A percentile compares a stretch with the other conserved stretches of the same genome.
Evolutionary conservation across 192 early-diverging fungal species (phyloP).

Genomic region (Powellomyces hirtus): DNA sequence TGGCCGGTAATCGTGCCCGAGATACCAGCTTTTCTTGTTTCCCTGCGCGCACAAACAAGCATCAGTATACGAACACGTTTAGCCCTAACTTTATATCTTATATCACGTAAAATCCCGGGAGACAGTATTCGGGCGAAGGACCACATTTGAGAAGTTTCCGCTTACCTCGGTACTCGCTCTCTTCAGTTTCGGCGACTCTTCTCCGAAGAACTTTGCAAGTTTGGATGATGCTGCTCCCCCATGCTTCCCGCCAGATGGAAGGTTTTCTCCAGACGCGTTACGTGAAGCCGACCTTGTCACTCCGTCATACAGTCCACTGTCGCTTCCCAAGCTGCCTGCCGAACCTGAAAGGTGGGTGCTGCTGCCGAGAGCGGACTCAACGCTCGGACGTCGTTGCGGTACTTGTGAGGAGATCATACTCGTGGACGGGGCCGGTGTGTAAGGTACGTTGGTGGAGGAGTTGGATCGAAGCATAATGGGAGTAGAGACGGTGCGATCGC

Average conservation of each 20-base stretch:
- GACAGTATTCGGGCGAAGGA: too few species aligned
- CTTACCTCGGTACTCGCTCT: slow-evolving; percentile 2
- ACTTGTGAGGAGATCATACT: not conserved
- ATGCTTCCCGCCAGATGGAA: not conserved
- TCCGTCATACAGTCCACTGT: not conserved
- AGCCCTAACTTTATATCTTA: too few species aligned
- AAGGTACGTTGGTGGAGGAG: slow-evolving; percentile 8
- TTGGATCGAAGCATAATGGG: slow-evolving; percentile 21
- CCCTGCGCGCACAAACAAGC: not conserved
- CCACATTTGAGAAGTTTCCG: too few species aligned
- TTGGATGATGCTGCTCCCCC: slow-evolving; percentile 10
- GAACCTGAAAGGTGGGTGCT: not conserved
- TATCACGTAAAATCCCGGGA: too few species aligned
- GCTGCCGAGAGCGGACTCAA: not conserved
- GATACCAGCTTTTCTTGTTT: slow-evolving; percentile 67
- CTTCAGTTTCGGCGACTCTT: slow-evolving; percentile 27
- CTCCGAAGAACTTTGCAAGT: slow-evolving; percentile 49
- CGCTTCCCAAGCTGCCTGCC: not conserved
- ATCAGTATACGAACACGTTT: too few species aligned
- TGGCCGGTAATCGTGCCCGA: slow-evolving; percentile 71
- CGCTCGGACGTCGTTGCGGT: slow-evolving; percentile 9
- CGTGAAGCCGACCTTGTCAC: not conserved
- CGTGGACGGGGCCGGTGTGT: not conserved
- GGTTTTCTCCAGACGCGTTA: not conserved
- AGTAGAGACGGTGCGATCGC: slow-evolving; percentile 10